Base-by-base conservation (phyloP, 345 rosid species). In the Lepidium sativum region DNA sequence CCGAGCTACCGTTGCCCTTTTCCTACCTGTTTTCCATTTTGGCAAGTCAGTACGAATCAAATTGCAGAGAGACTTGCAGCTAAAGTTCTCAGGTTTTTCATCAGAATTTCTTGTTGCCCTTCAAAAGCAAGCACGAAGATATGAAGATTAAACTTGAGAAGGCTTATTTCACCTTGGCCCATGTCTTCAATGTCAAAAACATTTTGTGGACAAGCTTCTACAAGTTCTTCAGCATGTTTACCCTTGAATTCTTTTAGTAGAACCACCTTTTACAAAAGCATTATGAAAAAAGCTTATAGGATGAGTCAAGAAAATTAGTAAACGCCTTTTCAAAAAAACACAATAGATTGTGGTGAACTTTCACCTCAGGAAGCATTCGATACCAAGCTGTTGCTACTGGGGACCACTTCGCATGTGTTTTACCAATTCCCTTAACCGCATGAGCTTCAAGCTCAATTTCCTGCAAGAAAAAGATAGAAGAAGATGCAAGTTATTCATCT, bases 311-410 rank as follows among this genome's bases (percentile, higher is more conserved):
- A n/a, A 17, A 4, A 49, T 1, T 25, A 11, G 9, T 8, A 17
- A 45, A 10, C 1, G n/a, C 38, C 4, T 0, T 42, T 43, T 42
- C 3, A 2, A 18, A 0, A 5, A 40, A 40, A 54, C 17, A 59
- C 15, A 43, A 43, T 8, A 52, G 32, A 34, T 25, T 53, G 53
- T 16, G 32, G 41, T 32, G 84, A 62, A 37, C 51, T 54, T 38
- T 56, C 70, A 86, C 97, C 92, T 94, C 99, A 31, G 99, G 95
- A 79, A 86, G 90, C 99, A 94, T 86, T 68, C 91, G 83, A 69
- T 90, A 94, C 97, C 96, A 94, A 64, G 95, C 86, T 61, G 97
- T 88, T 39, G 83, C 99, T 25, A 94, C 99, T 14, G 97, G 96
- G 15, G 96, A 94, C 99, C 99, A 90, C 60, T 90, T 90, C 11